Percentiles rank a stretch among this genome's conserved stretches.
phyloP scores from a whole-genome alignment of 768 basidiomycete genomes.

The Leccinum ochraceum region DNA sequence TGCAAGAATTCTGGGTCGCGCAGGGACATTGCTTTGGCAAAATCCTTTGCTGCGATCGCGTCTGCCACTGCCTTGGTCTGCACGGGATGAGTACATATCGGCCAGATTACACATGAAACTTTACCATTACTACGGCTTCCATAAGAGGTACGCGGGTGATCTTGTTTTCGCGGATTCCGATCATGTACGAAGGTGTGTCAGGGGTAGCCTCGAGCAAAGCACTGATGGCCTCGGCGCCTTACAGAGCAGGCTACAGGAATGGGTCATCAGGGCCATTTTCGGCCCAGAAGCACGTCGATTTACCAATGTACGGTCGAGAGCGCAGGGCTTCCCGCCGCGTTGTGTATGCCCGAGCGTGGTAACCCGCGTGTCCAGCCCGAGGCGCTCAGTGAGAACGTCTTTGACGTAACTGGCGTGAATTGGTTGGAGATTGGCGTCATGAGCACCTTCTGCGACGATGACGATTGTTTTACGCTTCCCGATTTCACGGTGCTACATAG shows the following conservation, averaged over 20 bases:
- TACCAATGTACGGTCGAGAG: slow-evolving; percentile 90
- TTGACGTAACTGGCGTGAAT: slow-evolving; percentile 92
- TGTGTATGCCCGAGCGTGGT: slow-evolving; percentile 98
- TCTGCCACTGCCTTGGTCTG: slow-evolving; percentile 86
- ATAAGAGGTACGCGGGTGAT: slow-evolving; percentile 88
- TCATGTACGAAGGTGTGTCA: slow-evolving; percentile 95
- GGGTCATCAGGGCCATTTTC: slow-evolving; percentile 8
- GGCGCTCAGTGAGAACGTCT: slow-evolving; percentile 78
- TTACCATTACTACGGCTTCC: slow-evolving; percentile 89
- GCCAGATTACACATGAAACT: background rate
- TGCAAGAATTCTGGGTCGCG: slow-evolving; percentile 93
- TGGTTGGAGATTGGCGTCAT: slow-evolving; percentile 85
- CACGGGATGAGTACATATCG: slow-evolving; percentile 9
- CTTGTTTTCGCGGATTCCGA: slow-evolving; percentile 94
- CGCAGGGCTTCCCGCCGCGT: slow-evolving; percentile 91
- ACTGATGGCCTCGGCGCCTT: slow-evolving; percentile 92
- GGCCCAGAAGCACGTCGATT: slow-evolving; percentile 20
- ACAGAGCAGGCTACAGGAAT: slow-evolving; percentile 80
- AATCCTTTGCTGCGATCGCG: slow-evolving; percentile 82
- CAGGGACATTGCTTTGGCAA: slow-evolving; percentile 81
- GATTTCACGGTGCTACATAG: slow-evolving; percentile 73
- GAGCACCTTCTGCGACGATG: slow-evolving; percentile 96
- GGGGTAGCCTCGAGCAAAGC: slow-evolving; percentile 85
- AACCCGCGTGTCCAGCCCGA: slow-evolving; percentile 93
- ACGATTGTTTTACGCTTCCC: slow-evolving; percentile 99